Evolutionary conservation across 176 grass and related monocot species (phyloP), one percentile per base, ranked within the genome.

Genomic region (Poa pratensis): DNA sequence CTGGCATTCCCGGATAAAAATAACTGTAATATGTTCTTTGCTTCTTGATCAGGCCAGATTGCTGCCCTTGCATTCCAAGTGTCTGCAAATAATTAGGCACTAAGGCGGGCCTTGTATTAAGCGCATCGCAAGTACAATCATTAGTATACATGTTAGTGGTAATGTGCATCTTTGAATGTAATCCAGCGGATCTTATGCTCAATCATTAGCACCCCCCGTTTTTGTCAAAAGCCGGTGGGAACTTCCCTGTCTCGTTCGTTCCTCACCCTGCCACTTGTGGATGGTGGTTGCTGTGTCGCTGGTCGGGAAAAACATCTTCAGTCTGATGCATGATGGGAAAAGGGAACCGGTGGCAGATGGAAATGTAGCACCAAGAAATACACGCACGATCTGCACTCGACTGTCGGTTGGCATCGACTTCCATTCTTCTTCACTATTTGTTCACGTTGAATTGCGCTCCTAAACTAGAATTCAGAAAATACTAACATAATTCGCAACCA

Each of bases 381-480:
- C 48, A 35, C 66, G 80, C 85, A 74, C 74, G 46, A 20, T 50
- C 15, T 23, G 23, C 23, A 16, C 64, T 83, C 45, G 75, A 87
- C 66, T 59, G 89, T 87, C 84, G 75, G 84, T 80, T 65, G 84
- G 75, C 73, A 51, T 69, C 45, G 17, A 13, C 10, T n/a, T 82
- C 9, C 39, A 22, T 30, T 30, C 28, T 30, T 30, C 28, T 30
- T 30, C 28, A 30, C 28, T 30, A 30, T 30, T 30, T 30, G 28
- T 30, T 30, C 28, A 30, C 2, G 28, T 30, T 30, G 28, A 30
- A 30, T 30, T 30, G 28, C 28, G 28, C 28, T 30, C 28, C 28
- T 30, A 30, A 30, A 30, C 28, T 30, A 30, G 28, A 30, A 30
- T 30, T 30, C 28, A 30, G 28, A 1, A 30, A 30, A 30, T 1